Base-by-base conservation (phyloP, 2,329 filamentous ascomycete species). In the Aspergillus pseudoglaucus region DNA sequence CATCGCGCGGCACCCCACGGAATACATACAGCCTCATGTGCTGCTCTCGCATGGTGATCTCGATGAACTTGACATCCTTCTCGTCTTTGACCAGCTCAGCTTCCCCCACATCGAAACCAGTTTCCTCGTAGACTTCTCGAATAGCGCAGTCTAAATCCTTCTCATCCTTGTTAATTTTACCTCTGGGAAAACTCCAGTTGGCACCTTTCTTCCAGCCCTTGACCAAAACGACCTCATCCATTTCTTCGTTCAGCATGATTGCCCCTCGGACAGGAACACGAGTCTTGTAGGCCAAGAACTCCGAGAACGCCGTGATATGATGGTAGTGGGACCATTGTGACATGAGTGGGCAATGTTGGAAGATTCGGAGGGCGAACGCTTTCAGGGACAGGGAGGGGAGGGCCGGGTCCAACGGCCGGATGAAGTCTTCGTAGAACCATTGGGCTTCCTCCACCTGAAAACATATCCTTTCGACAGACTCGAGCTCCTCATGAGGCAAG, bases 391-490 rank as follows among this genome's bases (percentile, higher is more conserved):
- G 85, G 47, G 87, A 90, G 4, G 93, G 93, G 9, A 98, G 78
- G 35, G 79, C 79, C 45, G 90, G 85, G 69, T 96, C 87, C 54
- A 93, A 77, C 35, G 91, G 90, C 42, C 93, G 88, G 67, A 98
- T 89, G 66, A 98, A 98, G 71, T 98, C 93, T 76, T 98, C 93
- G 81, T 98, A 98, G 72, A 95, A 98, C 93, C 93, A 98, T 83
- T 98, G 94, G 60, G 93, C 93, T 72, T 98, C 94, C 71, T 98
- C 93, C 59, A 98, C 87, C 72, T 97, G 90, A 69, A 98, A 98
- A 73, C 91, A 97, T 71, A 98, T 93, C 64, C 93, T 86, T 65
- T 90, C 88, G 49, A 95, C 87, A 2, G 88, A 90, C 56, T 84
- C 83, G 42, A 97, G 81, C 70, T 98, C 93, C 70, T 93, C 89